Evolutionary conservation across 2,329 filamentous ascomycete species (phyloP).

Genomic region (Fusarium sp.): DNA sequence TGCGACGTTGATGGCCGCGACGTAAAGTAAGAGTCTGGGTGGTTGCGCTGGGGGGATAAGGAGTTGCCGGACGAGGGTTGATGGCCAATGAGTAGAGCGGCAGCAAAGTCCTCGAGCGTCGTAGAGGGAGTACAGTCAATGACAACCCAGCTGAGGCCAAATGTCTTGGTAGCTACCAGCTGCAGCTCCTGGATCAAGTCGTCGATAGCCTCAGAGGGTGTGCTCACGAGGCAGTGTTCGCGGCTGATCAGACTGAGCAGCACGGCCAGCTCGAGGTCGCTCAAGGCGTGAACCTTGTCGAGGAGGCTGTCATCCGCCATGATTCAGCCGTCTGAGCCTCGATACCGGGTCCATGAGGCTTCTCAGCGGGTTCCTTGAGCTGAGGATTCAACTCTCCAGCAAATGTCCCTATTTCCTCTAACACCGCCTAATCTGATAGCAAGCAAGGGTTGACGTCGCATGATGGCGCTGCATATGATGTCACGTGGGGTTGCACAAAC

Average conservation of each 20-base stretch:
- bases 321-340: slow-evolving; percentile 45
- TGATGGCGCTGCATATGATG: slow-evolving; percentile 47
- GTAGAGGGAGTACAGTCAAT: slow-evolving; percentile 81
- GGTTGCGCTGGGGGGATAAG: slow-evolving; percentile 46
- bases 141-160: slow-evolving; percentile 79
- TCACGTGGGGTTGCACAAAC: slow-evolving; percentile 50
- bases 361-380: background rate
- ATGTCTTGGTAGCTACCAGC: slow-evolving; percentile 79
- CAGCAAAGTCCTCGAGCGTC: slow-evolving; percentile 85
- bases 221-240: slow-evolving; percentile 92
- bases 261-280: slow-evolving; percentile 89
- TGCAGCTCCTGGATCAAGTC: slow-evolving; percentile 82
- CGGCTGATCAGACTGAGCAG: slow-evolving; percentile 85
- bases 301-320: slow-evolving; percentile 77
- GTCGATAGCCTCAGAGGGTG: slow-evolving; percentile 73
- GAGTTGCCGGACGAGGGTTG: slow-evolving; percentile 43
- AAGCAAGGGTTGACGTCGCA: slow-evolving; percentile 36
- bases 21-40: slow-evolving; percentile 52
- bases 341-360: slow-evolving; percentile 48
- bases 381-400: slow-evolving; percentile 7
- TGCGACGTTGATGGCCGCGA: slow-evolving; percentile 43
- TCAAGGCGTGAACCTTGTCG: slow-evolving; percentile 82
- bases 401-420: slow-evolving; percentile 20
- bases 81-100: slow-evolving; percentile 72
- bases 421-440: slow-evolving; percentile 19